Percentiles rank a stretch among this genome's conserved stretches.
phyloP scores from a whole-genome alignment of 495 filamentous ascomycete species.

The Penicillium antarcticum region DNA sequence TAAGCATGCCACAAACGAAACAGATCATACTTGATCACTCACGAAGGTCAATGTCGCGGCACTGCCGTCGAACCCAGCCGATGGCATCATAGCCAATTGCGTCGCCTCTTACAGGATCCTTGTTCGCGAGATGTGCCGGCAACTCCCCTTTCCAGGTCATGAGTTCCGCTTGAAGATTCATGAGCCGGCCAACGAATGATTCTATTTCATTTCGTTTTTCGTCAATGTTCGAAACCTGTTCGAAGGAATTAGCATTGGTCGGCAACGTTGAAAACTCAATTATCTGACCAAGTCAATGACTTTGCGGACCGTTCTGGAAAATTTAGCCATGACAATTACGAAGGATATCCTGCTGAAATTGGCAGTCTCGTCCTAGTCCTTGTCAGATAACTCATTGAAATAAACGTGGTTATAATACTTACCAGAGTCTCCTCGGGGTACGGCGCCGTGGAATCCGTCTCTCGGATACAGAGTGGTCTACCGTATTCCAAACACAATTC shows the following conservation, averaged over 20 bases:
- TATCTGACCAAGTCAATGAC: slow-evolving; percentile 7
- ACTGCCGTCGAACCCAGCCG: slow-evolving; percentile 6
- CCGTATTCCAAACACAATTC: slow-evolving; percentile 12
- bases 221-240: slow-evolving; percentile 4
- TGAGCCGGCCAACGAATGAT: slow-evolving; percentile 9
- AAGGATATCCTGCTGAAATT: background rate
- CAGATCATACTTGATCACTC: background rate
- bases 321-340: slow-evolving; percentile 6
- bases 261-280: too few relatives aligned
- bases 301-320: slow-evolving; percentile 6
- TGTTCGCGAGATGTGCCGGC: slow-evolving; percentile 3
- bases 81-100: too few relatives aligned
- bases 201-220: background rate
- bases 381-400: background rate
- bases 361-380: background rate
- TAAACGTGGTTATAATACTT: background rate
- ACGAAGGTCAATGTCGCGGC: slow-evolving; percentile 9
- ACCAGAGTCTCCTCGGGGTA: slow-evolving; percentile 2
- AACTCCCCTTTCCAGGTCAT: slow-evolving; percentile 14
- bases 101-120: background rate
- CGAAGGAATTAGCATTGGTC: background rate
- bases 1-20: too few relatives aligned
- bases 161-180: slow-evolving; percentile 15
- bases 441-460: slow-evolving; percentile 8
- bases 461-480: slow-evolving; percentile 8